Percentiles rank a stretch among this genome's conserved stretches.
Conservation (phyloP, 1,284 basidiomycete genomes). For the Leccinum subfulvum region DNA sequence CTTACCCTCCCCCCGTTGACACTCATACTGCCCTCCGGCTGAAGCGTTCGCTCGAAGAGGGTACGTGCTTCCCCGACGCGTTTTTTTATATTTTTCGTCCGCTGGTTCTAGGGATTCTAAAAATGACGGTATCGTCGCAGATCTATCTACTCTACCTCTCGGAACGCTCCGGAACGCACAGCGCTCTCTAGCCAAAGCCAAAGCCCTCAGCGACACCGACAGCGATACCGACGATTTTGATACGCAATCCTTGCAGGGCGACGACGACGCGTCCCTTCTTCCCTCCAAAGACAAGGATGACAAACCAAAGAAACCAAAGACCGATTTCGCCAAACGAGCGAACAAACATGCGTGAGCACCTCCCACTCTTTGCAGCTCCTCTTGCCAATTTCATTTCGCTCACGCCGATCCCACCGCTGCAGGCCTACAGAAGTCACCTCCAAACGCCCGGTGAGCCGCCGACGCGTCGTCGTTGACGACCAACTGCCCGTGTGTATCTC, state of each 20-base stretch:
- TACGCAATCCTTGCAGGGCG: slow-evolving; percentile 17
- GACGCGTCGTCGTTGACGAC: slow-evolving; percentile 74
- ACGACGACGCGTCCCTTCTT: slow-evolving; percentile 22
- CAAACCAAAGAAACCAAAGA: slow-evolving; percentile 34
- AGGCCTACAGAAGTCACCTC: slow-evolving; percentile 86
- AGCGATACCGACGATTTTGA: slow-evolving; percentile 26
- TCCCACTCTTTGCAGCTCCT: background rate
- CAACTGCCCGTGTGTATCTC: slow-evolving; percentile 55
- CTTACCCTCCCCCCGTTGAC: slow-evolving; percentile 29
- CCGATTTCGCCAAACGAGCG: slow-evolving; percentile 58
- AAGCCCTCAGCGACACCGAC: slow-evolving; percentile 32
- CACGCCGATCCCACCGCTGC: background rate
- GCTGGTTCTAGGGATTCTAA: background rate
- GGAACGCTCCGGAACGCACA: slow-evolving; percentile 70
- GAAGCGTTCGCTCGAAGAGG: slow-evolving; percentile 28
- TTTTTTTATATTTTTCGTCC: slow-evolving; percentile 1
- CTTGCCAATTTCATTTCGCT: background rate
- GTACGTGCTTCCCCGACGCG: slow-evolving; percentile 12
- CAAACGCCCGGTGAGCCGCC: slow-evolving; percentile 82
- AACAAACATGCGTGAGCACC: slow-evolving; percentile 88
- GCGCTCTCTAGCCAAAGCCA: slow-evolving; percentile 45
- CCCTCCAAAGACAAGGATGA: slow-evolving; percentile 33
- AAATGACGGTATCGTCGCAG: slow-evolving; percentile 31
- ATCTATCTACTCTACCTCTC: slow-evolving; percentile 58
- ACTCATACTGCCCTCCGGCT: background rate